Percentiles rank a stretch among this genome's conserved stretches.
Conservation (phyloP, 345 rosid species). For the Acer saccharum region DNA sequence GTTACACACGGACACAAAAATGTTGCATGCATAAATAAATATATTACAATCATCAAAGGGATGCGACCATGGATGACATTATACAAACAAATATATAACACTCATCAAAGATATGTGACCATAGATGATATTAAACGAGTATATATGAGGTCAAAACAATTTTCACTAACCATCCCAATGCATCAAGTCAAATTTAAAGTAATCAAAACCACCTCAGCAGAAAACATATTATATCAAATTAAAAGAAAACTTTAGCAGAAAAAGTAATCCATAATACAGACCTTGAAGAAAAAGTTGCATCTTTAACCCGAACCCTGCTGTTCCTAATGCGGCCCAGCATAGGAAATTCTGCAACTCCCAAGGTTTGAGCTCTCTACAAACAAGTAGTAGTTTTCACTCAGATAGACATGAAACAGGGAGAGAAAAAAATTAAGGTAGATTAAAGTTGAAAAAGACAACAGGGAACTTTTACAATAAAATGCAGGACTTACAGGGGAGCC, state of each 20-base stretch:
- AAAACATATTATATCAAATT: not conserved
- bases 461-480: slow-evolving; percentile 5
- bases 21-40: not conserved
- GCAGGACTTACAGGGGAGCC: slow-evolving; percentile 7
- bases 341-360: slow-evolving; percentile 90
- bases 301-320: slow-evolving; percentile 83
- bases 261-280: slow-evolving; percentile 14
- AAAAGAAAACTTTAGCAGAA: not conserved
- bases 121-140: not conserved
- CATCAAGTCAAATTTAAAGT: not conserved
- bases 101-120: not conserved
- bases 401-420: slow-evolving; percentile 9
- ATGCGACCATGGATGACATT: too few species aligned
- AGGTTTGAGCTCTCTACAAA: slow-evolving; percentile 78
- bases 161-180: not conserved
- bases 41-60: not conserved
- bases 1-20: not conserved
- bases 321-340: slow-evolving; percentile 84
- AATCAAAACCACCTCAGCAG: not conserved
- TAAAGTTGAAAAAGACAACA: not conserved
- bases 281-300: slow-evolving; percentile 95
- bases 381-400: slow-evolving; percentile 11
- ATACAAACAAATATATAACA: not conserved
- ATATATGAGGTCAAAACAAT: slow-evolving; percentile 2
- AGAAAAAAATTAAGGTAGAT: too few species aligned